Percentiles rank a stretch among this genome's conserved stretches.
Conservation (phyloP, 257 asterid genomes). For the Vinca minor region DNA sequence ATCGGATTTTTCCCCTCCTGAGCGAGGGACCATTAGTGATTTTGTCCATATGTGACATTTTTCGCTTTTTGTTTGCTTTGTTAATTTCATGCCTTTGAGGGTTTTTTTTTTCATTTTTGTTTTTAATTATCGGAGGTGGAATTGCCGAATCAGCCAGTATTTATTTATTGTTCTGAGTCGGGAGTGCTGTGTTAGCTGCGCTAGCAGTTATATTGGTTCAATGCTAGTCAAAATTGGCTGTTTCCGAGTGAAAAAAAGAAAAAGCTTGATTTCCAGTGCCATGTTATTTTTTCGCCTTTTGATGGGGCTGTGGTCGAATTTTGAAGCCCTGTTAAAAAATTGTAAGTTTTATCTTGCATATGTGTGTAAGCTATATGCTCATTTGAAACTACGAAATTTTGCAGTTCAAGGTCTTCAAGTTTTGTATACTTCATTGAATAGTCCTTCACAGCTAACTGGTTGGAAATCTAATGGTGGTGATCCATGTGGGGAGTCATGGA, state of each 20-base stretch:
- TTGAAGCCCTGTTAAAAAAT: neutral
- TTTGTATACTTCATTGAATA: constrained; percentile 64
- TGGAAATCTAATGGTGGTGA: constrained; percentile 88
- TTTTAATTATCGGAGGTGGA: too few species aligned
- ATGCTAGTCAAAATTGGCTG: neutral
- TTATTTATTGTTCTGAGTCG: too few species aligned
- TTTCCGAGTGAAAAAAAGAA: neutral
- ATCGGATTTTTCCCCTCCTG: neutral
- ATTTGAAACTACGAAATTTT: constrained; percentile 12
- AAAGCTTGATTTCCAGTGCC: neutral
- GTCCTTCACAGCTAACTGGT: constrained; percentile 64
- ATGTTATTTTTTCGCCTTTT: neutral
- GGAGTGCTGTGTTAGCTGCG: too few species aligned
- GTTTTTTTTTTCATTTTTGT: too few species aligned
- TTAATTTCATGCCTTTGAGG: too few species aligned
- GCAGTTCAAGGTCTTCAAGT: constrained; percentile 88
- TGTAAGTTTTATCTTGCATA: neutral
- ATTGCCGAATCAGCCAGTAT: too few species aligned
- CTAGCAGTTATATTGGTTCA: too few species aligned
- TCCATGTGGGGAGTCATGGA: constrained; percentile 96
- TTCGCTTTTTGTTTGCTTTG: neutral
- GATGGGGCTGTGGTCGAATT: constrained; percentile 2
- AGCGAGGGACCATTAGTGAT: neutral
- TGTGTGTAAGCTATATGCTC: neutral
- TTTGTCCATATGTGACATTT: neutral